Base-by-base conservation (phyloP, 768 basidiomycete species). In the Xerocomus spinulosus region DNA sequence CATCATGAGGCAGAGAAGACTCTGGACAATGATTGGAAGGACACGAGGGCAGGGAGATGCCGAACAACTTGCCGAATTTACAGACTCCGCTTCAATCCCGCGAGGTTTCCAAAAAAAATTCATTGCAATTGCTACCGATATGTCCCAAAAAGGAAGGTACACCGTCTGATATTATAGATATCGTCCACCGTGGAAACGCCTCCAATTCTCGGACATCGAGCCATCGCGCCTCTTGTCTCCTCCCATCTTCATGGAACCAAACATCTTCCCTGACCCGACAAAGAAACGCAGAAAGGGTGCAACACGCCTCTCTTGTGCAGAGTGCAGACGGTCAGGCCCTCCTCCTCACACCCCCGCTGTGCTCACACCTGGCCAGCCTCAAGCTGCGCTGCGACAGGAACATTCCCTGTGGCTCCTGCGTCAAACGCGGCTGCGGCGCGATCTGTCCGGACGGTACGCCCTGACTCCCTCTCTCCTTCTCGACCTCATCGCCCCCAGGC, bases 381-480 rank as follows among this genome's bases (percentile, higher is more conserved):
- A 67, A 67, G 54, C 51, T 67, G 32, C 67, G 66, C 6, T 91
- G 87, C 66, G 87, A 90, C 72, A 77, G 87, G 57, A 75, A 74
- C 24, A 73, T 88, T 55, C 87, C 87, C 9, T 90, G 87, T 58
- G 78, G 83, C 53, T 87, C 85, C 1, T 90, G 87, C 57, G 78
- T 88, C 18, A 91, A 90, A 67, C 77, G 85, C 52, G 85, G 85
- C 12, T 87, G 85, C 58, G 83, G 81, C 42, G 82, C 86, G 47
- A 89, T 91, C 53, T 91, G 87, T 64, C 87, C 87, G 42, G 87
- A 90, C 62, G 69, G 83, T 83, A 63, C 49, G 78, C 70, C 52
- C 49, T 51, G 44, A 29, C n/a, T 9, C 39, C 37, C 42, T 50
- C 49, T 17, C n/a, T 44, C 44, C 51, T 46, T 36, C 44, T 29